Percentiles rank a stretch among this genome's conserved stretches.
Conservation (phyloP, 148 eudicot species). For the Nyssa sinensis region DNA sequence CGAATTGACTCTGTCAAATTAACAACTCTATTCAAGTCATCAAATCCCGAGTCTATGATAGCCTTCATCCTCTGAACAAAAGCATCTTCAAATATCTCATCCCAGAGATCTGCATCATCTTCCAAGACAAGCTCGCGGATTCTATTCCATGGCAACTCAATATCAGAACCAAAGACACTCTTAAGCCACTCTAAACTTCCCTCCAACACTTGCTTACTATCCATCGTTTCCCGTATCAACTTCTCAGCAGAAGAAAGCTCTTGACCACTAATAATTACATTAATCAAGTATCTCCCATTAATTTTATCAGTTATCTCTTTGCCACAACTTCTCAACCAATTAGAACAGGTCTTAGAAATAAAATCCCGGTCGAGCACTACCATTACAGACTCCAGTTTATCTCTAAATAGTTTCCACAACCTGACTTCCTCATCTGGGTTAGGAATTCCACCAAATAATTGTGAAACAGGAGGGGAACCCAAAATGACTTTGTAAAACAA, state of each 20-base stretch:
- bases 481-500: constrained; percentile 84
- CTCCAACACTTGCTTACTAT: constrained; percentile 78
- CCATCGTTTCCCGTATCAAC: constrained; percentile 82
- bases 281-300: constrained; percentile 71
- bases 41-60: constrained; percentile 59
- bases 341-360: constrained; percentile 70
- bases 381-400: constrained; percentile 70
- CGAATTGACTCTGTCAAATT: constrained; percentile 57
- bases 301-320: constrained; percentile 70
- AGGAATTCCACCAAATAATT: constrained; percentile 88
- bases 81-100: constrained; percentile 92
- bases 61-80: constrained; percentile 82
- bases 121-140: constrained; percentile 91
- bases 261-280: constrained; percentile 65
- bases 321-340: constrained; percentile 88
- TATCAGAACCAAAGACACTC: constrained; percentile 91
- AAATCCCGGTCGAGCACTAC: constrained; percentile 62
- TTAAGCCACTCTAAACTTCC: constrained; percentile 95
- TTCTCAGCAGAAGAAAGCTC: constrained; percentile 90
- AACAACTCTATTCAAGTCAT: constrained; percentile 44
- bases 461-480: constrained; percentile 87
- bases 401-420: constrained; percentile 80
- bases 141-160: constrained; percentile 95
- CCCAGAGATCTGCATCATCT: constrained; percentile 89
- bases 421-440: constrained; percentile 91